Percentiles rank a stretch among this genome's conserved stretches.
These are phyloP conservation scores for Candida taoyuanica DNA, from an alignment of 805 yeast species.

Conservation along the genomic window DNA sequence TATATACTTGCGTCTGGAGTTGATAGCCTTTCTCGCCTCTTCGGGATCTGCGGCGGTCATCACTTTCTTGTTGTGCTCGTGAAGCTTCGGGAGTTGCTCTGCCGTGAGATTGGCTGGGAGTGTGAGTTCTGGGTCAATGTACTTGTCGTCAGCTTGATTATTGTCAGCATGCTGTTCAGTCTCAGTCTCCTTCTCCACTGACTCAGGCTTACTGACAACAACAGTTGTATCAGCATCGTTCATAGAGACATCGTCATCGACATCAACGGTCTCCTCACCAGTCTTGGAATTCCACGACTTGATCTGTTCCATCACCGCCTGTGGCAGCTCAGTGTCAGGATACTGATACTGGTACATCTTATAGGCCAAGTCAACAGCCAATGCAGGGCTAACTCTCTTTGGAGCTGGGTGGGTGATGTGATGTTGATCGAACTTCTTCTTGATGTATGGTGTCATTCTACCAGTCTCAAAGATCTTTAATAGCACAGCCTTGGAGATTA, in stretches of 20 bases:
- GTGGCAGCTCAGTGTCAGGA: slow-evolving; percentile 6
- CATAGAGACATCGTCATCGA: slow-evolving; percentile 6
- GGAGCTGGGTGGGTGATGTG: slow-evolving; percentile 7
- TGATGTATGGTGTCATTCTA: slow-evolving; percentile 6
- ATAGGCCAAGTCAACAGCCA: slow-evolving; percentile 5
- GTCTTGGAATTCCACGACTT: background rate
- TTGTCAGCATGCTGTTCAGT: background rate
- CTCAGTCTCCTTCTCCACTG: no score
- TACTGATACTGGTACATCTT: slow-evolving; percentile 6
- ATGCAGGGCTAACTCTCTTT: background rate
- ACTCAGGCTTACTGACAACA: background rate
- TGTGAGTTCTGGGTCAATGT: slow-evolving; percentile 1
- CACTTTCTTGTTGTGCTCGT: slow-evolving; percentile 1
- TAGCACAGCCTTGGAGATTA: slow-evolving; percentile 7
- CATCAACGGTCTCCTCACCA: background rate
- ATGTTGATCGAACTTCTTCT: slow-evolving; percentile 10
- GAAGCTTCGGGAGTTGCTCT: slow-evolving; percentile 10
- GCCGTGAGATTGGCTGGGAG: slow-evolving; percentile 5
- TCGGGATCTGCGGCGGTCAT: background rate
- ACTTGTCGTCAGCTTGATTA: background rate
- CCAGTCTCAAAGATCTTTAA: slow-evolving; percentile 7
- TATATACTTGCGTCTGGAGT: slow-evolving; percentile 9
- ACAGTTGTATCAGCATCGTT: slow-evolving; percentile 1
- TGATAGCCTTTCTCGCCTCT: slow-evolving; percentile 4
- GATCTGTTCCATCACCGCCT: background rate